These are phyloP conservation scores for Saccharum officinarum DNA, from an alignment of 176 grass and related monocot species.

Conservation along the genomic window DNA sequence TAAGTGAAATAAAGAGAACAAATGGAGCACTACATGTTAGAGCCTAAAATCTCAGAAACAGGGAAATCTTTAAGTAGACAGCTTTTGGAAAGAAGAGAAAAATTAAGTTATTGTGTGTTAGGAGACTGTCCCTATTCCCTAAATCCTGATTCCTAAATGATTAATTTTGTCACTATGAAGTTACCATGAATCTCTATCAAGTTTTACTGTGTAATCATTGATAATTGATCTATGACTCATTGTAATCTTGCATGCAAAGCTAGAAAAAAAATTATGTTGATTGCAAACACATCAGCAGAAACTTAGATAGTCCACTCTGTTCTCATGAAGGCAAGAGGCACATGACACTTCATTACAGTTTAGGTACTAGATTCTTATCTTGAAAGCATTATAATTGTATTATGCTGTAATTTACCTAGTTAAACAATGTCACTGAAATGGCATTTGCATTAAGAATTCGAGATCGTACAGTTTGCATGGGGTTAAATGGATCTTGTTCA, in stretches of 20 bases:
- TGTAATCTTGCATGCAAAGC: neutral
- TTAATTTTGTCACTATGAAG: neutral
- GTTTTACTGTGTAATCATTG: neutral
- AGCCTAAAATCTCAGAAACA: neutral
- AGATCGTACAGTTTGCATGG: neutral
- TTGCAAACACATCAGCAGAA: neutral
- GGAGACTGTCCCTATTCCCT: no score
- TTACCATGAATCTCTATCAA: neutral
- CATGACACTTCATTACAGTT: neutral
- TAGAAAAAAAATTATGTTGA: neutral
- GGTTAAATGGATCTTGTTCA: neutral
- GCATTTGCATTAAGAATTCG: neutral
- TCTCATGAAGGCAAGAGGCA: neutral
- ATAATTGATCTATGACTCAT: neutral
- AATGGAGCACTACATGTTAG: neutral
- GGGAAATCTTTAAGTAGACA: neutral
- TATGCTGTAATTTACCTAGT: neutral
- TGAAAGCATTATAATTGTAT: neutral
- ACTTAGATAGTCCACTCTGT: neutral
- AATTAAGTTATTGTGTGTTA: neutral
- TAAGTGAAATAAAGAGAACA: neutral
- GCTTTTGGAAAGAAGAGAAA: neutral
- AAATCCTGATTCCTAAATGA: neutral
- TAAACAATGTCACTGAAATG: neutral
- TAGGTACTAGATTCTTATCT: neutral